A percentile compares a stretch with the other conserved stretches of the same genome.
These are phyloP conservation scores for Chaetomium olivaceum DNA, from an alignment of 2,329 filamentous ascomycete genomes.

Conservation along the genomic window DNA sequence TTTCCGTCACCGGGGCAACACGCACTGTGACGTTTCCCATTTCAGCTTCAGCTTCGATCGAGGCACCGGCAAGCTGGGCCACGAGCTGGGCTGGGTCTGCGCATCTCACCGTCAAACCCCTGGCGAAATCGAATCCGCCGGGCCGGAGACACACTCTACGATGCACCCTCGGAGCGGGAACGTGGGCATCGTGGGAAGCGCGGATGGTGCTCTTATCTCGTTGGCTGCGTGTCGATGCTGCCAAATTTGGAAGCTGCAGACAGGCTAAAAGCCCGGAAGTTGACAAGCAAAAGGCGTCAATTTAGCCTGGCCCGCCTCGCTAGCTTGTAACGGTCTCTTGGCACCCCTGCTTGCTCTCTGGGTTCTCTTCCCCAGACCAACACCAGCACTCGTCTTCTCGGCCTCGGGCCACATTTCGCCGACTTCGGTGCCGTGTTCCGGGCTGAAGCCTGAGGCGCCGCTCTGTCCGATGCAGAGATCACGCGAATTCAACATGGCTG, in stretches of 20 bases:
- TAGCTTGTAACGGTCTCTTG: not conserved
- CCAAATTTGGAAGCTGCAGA: slow-evolving; percentile 29
- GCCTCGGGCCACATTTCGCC: not conserved
- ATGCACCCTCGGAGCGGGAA: slow-evolving; percentile 18
- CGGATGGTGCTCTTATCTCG: slow-evolving; percentile 16
- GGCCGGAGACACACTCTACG: slow-evolving; percentile 15
- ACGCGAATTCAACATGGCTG: not conserved
- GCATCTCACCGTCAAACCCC: not conserved
- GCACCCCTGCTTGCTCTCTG: not conserved
- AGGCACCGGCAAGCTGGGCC: slow-evolving; percentile 14
- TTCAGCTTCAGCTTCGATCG: slow-evolving; percentile 3
- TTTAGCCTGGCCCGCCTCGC: slow-evolving; percentile 19
- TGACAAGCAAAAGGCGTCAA: slow-evolving; percentile 6
- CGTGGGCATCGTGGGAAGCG: not conserved
- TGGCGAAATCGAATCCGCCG: not conserved
- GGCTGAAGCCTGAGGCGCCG: not conserved
- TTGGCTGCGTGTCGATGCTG: slow-evolving; percentile 15
- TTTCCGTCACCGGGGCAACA: slow-evolving; percentile 2
- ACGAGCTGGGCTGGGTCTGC: slow-evolving; percentile 8
- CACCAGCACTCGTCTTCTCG: not conserved
- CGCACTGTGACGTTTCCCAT: not conserved
- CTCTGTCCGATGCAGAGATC: not conserved
- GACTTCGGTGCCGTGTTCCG: slow-evolving; percentile 5
- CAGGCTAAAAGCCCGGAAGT: slow-evolving; percentile 30
- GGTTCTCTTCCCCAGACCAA: slow-evolving; percentile 2